Evolutionary conservation across 495 filamentous ascomycete genomes (phyloP).

Genomic region (Tuber umbilicatum): DNA sequence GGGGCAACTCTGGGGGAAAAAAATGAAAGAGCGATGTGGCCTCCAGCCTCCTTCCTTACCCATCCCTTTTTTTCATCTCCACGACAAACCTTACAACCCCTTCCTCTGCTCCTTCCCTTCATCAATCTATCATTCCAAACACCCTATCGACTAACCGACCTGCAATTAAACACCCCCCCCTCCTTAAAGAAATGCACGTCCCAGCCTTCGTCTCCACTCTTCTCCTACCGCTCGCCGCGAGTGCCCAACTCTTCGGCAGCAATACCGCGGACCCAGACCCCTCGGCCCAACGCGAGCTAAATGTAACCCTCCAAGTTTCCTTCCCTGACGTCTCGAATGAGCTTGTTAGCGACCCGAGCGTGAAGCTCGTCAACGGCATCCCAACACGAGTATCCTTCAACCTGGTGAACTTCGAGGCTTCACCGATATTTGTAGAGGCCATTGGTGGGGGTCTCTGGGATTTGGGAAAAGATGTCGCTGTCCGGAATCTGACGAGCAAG

Average conservation of each 20-base stretch:
- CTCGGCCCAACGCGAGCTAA: constrained; percentile 48
- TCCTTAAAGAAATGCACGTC: background rate
- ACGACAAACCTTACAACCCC: background rate
- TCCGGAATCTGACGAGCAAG: constrained; percentile 67
- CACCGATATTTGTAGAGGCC: constrained; percentile 66
- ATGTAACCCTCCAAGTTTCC: constrained; percentile 65
- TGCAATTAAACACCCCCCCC: background rate
- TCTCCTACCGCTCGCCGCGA: constrained; percentile 24
- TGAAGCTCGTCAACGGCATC: constrained; percentile 90
- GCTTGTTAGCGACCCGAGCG: constrained; percentile 61
- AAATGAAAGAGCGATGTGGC: background rate
- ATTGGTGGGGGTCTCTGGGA: constrained; percentile 67
- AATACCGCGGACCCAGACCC: constrained; percentile 22
- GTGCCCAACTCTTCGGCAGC: constrained; percentile 30
- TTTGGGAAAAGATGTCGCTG: constrained; percentile 12
- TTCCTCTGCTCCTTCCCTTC: background rate
- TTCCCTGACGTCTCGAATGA: constrained; percentile 65
- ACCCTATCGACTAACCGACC: background rate
- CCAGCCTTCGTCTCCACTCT: constrained; percentile 26
- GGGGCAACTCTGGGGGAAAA: background rate
- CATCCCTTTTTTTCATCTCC: background rate
- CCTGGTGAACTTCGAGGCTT: constrained; percentile 75
- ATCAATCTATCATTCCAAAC: background rate
- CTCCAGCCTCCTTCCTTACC: background rate
- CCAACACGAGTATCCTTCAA: constrained; percentile 76